Conservation (phyloP, 2,329 filamentous ascomycete species). For the Pseudocercospora cruenta region DNA sequence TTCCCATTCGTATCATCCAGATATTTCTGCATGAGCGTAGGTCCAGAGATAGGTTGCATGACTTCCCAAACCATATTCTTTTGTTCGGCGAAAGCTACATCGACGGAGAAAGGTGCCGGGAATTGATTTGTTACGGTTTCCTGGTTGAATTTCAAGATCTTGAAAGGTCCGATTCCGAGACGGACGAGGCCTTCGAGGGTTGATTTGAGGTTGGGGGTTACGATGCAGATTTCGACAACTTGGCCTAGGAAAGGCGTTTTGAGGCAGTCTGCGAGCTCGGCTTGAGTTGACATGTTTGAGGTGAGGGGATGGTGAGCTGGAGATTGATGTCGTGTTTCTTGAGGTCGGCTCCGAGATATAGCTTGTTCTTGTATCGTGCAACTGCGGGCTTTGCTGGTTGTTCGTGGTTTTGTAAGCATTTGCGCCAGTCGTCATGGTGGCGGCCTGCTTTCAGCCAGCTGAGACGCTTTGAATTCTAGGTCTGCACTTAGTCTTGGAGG, state of each 20-base stretch:
- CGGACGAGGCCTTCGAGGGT: constrained; percentile 8
- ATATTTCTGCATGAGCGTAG: constrained; percentile 16
- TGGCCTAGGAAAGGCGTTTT: constrained; percentile 9
- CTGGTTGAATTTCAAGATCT: constrained; percentile 17
- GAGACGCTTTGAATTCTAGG: not conserved
- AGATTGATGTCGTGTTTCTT: no score
- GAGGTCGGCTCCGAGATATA: no score
- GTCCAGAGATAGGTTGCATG: constrained; percentile 14
- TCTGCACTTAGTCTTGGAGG: not conserved
- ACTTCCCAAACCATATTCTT: constrained; percentile 17
- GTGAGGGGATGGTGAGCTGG: no score
- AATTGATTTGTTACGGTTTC: constrained; percentile 13
- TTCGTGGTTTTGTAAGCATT: not conserved
- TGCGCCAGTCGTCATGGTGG: not conserved
- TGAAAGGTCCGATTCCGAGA: constrained; percentile 18
- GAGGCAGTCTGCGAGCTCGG: not conserved
- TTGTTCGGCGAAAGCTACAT: constrained; percentile 17
- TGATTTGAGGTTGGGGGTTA: constrained; percentile 7
- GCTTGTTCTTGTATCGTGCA: no score
- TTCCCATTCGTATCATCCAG: constrained; percentile 13
- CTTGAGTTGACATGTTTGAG: not conserved
- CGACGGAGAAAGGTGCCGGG: constrained; percentile 9
- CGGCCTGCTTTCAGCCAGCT: not conserved
- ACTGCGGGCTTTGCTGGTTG: not conserved
- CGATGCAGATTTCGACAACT: constrained; percentile 17